A percentile compares a stretch with the other conserved stretches of the same genome.
Evolutionary conservation across 805 yeast species (phyloP).

Genomic region (Sugiyamaella mastotermitis): DNA sequence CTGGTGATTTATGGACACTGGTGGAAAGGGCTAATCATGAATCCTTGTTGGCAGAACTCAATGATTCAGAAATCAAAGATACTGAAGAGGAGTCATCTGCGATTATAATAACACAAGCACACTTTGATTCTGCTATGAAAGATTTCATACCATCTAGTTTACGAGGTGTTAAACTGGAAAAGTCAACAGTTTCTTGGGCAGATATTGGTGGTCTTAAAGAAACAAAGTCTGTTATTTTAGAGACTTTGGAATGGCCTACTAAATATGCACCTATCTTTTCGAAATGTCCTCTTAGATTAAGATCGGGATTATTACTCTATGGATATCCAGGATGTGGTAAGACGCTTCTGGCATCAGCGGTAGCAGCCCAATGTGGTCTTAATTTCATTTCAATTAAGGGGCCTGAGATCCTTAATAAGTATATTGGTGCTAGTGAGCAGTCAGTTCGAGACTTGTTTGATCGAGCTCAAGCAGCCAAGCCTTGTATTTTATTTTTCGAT

Average conservation of each 20-base stretch:
- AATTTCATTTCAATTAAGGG: slow-evolving; percentile 93
- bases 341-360: slow-evolving; percentile 86
- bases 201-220: slow-evolving; percentile 84
- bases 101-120: slow-evolving; percentile 22
- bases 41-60: slow-evolving; percentile 17
- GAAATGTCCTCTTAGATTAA: slow-evolving; percentile 74
- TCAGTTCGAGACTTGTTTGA: slow-evolving; percentile 89
- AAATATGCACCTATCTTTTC: slow-evolving; percentile 93
- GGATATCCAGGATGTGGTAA: slow-evolving; percentile 99
- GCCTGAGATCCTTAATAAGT: slow-evolving; percentile 90
- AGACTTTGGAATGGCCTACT: slow-evolving; percentile 96
- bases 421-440: slow-evolving; percentile 96
- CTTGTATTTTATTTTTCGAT: slow-evolving; percentile 96
- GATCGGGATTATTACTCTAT: slow-evolving; percentile 85
- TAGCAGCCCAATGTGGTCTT: slow-evolving; percentile 88
- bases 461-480: slow-evolving; percentile 90
- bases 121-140: slow-evolving; percentile 52
- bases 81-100: not conserved
- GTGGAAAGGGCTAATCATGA: slow-evolving; percentile 51
- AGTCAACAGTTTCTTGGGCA: slow-evolving; percentile 68
- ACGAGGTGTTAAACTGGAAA: slow-evolving; percentile 81
- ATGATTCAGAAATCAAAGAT: not conserved
- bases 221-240: slow-evolving; percentile 70
- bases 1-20: slow-evolving; percentile 69
- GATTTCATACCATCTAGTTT: slow-evolving; percentile 76